Evolutionary conservation across 129 eudicot genomes (phyloP).

Genomic region (Tagetes patula): DNA sequence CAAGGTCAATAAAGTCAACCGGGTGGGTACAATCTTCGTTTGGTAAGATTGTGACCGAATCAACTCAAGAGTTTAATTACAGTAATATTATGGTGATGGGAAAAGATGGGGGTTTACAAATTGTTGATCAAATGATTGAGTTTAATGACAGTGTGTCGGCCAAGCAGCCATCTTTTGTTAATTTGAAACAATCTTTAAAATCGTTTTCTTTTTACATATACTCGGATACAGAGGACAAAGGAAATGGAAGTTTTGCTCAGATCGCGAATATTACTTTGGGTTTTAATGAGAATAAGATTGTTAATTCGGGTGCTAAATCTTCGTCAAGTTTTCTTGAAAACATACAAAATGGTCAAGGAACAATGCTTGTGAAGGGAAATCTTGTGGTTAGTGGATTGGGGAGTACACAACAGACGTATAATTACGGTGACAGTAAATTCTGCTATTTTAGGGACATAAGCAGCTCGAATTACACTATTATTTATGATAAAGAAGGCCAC

Average conservation of each 20-base stretch:
- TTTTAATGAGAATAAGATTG: slow-evolving; percentile 42
- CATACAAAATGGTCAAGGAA: slow-evolving; percentile 62
- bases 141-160: slow-evolving; percentile 41
- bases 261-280: slow-evolving; percentile 56
- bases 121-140: slow-evolving; percentile 54
- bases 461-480: slow-evolving; percentile 76
- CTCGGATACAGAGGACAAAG: slow-evolving; percentile 48
- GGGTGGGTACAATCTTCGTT: slow-evolving; percentile 74
- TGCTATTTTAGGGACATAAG: slow-evolving; percentile 74
- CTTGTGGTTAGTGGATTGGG: slow-evolving; percentile 73
- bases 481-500: slow-evolving; percentile 56
- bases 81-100: slow-evolving; percentile 58
- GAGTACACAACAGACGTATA: slow-evolving; percentile 65
- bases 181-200: slow-evolving; percentile 42
- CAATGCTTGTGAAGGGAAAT: slow-evolving; percentile 63
- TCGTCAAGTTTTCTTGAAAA: slow-evolving; percentile 50
- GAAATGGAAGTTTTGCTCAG: slow-evolving; percentile 37
- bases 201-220: slow-evolving; percentile 46
- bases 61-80: slow-evolving; percentile 53
- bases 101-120: slow-evolving; percentile 51
- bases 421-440: slow-evolving; percentile 38
- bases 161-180: slow-evolving; percentile 31
- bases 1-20: slow-evolving; percentile 44
- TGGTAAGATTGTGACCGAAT: slow-evolving; percentile 58
- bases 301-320: slow-evolving; percentile 37